These are phyloP conservation scores for Fusarium nematophilum DNA, from an alignment of 2,329 filamentous ascomycete species.

Conservation along the genomic window DNA sequence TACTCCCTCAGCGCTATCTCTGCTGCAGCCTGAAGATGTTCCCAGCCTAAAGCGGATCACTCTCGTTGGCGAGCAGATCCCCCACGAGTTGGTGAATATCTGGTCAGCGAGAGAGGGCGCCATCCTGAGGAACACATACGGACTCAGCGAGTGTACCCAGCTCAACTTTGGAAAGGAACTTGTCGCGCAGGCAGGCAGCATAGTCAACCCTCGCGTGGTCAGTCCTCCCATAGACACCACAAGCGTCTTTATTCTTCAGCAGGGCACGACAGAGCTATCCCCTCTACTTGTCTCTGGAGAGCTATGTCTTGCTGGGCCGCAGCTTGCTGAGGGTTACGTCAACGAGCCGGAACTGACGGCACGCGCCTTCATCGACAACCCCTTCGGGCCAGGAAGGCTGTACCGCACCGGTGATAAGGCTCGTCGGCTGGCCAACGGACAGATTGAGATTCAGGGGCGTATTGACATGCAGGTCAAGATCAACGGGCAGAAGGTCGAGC, in stretches of 20 bases:
- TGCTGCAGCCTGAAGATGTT: constrained; percentile 5
- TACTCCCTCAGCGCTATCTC: constrained; percentile 31
- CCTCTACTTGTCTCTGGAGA: constrained; percentile 26
- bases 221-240: constrained; percentile 17
- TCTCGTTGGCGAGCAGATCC: constrained; percentile 27
- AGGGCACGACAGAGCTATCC: constrained; percentile 9
- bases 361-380: constrained; percentile 18
- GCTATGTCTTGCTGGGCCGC: constrained; percentile 33
- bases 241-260: constrained; percentile 12
- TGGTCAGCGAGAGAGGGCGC: constrained; percentile 10
- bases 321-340: constrained; percentile 34
- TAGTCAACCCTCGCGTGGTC: constrained; percentile 5
- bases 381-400: constrained; percentile 25
- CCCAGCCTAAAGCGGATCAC: constrained; percentile 25
- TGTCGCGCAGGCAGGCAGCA: not conserved
- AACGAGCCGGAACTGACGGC: constrained; percentile 20
- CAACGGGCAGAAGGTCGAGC: constrained; percentile 34
- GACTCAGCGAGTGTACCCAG: constrained; percentile 36
- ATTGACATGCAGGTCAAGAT: constrained; percentile 42
- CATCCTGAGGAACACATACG: constrained; percentile 25
- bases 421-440: constrained; percentile 14
- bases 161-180: constrained; percentile 22
- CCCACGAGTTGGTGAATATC: constrained; percentile 13
- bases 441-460: constrained; percentile 37
- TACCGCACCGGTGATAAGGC: constrained; percentile 39